phyloP scores from a whole-genome alignment of 208 protist species.

The Leishmania amazonensis region DNA sequence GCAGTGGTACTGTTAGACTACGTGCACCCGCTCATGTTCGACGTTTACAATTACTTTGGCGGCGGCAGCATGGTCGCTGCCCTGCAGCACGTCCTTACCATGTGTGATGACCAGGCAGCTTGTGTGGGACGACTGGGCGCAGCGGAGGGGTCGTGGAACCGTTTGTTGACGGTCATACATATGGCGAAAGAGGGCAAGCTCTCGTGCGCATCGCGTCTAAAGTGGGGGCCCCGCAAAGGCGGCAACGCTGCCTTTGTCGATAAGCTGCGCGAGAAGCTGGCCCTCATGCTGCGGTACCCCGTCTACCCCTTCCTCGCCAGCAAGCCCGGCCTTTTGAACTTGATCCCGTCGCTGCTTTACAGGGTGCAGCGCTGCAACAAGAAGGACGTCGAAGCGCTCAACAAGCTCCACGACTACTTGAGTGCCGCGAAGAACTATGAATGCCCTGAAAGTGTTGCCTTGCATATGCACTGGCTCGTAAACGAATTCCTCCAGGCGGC shows the following conservation, averaged over 20 bases:
- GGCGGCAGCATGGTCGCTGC: conserved; percentile 36
- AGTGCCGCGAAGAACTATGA: not conserved
- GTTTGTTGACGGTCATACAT: conserved; percentile 34
- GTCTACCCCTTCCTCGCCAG: conserved; percentile 32
- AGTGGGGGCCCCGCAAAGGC: conserved; percentile 32
- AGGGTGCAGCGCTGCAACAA: conserved; percentile 61
- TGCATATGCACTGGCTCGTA: conserved; percentile 45
- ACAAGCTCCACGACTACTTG: conserved; percentile 37
- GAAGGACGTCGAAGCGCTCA: conserved; percentile 43
- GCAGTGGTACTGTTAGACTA: conserved; percentile 47
- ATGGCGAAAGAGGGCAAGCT: conserved; percentile 37
- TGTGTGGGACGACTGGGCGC: conserved; percentile 53
- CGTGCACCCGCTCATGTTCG: conserved; percentile 34
- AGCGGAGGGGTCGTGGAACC: conserved; percentile 40
- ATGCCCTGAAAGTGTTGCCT: conserved; percentile 16
- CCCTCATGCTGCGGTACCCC: conserved; percentile 41
- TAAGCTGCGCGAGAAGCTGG: conserved; percentile 34
- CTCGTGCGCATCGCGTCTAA: conserved; percentile 41
- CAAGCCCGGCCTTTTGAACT: conserved; percentile 21
- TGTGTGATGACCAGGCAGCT: conserved; percentile 40
- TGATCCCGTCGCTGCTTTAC: conserved; percentile 70
- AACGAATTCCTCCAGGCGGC: conserved; percentile 30
- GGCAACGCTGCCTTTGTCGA: conserved; percentile 17
- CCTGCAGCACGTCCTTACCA: conserved; percentile 39
- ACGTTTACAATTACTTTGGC: conserved; percentile 37